Evolutionary conservation across 371 early-diverging fungal genomes (phyloP).

Genomic region (Aphelidium insulamus): DNA sequence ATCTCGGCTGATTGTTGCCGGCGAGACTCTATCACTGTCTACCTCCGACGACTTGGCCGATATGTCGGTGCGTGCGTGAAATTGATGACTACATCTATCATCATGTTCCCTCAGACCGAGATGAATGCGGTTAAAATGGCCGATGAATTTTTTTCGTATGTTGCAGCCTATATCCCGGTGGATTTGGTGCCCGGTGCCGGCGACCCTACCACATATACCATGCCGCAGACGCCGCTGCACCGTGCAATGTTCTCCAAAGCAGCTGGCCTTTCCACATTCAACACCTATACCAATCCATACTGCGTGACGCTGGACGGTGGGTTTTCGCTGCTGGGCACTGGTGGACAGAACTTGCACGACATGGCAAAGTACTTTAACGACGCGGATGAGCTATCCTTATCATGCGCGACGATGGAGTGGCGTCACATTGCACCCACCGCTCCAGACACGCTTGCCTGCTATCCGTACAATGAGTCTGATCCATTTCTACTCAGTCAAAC

Average conservation of each 20-base stretch:
- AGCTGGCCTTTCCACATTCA: conserved; percentile 28
- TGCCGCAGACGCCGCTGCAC: conserved; percentile 75
- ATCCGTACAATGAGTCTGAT: conserved; percentile 60
- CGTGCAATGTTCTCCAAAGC: conserved; percentile 34
- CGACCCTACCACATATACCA: conserved; percentile 48
- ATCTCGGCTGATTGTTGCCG: conserved; percentile 11
- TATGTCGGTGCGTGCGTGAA: conserved; percentile 1
- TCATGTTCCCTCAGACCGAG: not conserved
- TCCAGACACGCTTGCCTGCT: conserved; percentile 84
- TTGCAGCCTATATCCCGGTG: conserved; percentile 21
- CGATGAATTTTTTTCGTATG: conserved; percentile 6
- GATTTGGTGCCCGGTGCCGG: conserved; percentile 63
- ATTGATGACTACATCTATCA: not conserved
- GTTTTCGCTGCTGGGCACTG: conserved; percentile 38
- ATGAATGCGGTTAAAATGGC: conserved; percentile 3
- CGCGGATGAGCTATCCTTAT: conserved; percentile 36
- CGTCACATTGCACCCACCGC: conserved; percentile 71
- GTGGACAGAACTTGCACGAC: conserved; percentile 75
- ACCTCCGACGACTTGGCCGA: conserved; percentile 3
- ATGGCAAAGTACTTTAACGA: conserved; percentile 33
- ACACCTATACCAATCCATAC: conserved; percentile 55
- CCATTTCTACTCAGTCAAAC: conserved; percentile 48
- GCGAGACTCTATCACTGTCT: no score
- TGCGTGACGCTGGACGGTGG: conserved; percentile 34
- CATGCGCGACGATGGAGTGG: conserved; percentile 44